A percentile compares a stretch with the other conserved stretches of the same genome.
Evolutionary conservation across 352 stramenopile genomes (phyloP).

Genomic region (Phytophthora tubulina): DNA sequence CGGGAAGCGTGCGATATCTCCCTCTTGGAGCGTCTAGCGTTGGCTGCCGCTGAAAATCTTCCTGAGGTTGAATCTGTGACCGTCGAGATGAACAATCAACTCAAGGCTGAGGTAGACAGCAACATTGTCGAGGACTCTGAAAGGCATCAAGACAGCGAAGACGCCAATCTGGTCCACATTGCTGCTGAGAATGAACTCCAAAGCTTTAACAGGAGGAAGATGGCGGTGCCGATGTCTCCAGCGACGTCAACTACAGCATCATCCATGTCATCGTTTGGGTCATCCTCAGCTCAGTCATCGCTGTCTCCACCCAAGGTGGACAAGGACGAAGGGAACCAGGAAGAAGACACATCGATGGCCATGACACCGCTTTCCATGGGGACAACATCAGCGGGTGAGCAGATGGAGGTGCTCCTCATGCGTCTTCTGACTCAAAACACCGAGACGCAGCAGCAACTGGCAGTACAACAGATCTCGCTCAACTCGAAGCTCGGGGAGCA

Average conservation of each 20-base stretch:
- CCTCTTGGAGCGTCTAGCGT: constrained; percentile 72
- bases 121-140: constrained; percentile 14
- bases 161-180: constrained; percentile 8
- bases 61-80: constrained; percentile 18
- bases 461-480: constrained; percentile 79
- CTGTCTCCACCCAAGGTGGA: constrained; percentile 15
- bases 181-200: constrained; percentile 18
- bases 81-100: constrained; percentile 1
- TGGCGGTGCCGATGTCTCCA: constrained; percentile 28
- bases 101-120: constrained; percentile 4
- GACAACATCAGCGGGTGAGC: constrained; percentile 38
- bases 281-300: constrained; percentile 15
- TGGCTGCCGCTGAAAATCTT: constrained; percentile 70
- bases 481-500: constrained; percentile 71
- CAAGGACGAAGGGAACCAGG: constrained; percentile 13
- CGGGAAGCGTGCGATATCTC: constrained; percentile 76
- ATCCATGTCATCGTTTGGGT: constrained; percentile 48
- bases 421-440: constrained; percentile 84
- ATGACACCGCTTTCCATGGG: constrained; percentile 44
- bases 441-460: constrained; percentile 85
- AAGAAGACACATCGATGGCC: constrained; percentile 23
- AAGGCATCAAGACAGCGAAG: constrained; percentile 14
- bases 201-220: constrained; percentile 29
- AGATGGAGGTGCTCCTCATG: constrained; percentile 85
- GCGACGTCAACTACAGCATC: constrained; percentile 37